A percentile compares a stretch with the other conserved stretches of the same genome.
Evolutionary conservation across 805 yeast genomes (phyloP).

Genomic region (Saccharomycopsis sp.): DNA sequence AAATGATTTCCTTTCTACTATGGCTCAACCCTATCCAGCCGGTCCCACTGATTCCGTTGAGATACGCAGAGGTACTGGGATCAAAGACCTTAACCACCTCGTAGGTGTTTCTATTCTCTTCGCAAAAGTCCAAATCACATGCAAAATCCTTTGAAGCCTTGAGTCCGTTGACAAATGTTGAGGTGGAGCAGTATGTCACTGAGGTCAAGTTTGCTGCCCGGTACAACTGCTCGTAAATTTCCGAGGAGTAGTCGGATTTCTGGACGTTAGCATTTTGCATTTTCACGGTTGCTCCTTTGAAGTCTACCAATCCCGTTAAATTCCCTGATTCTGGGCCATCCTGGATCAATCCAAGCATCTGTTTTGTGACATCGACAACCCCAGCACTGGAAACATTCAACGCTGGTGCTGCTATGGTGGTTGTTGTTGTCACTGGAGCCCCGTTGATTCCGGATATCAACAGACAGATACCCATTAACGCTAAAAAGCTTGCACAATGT

Average conservation of each 20-base stretch:
- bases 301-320: neutral
- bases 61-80: neutral
- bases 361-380: neutral
- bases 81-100: slow-evolving; percentile 11
- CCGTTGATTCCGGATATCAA: neutral
- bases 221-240: slow-evolving; percentile 17
- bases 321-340: neutral
- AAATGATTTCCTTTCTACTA: slow-evolving; percentile 34
- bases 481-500: neutral
- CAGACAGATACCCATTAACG: neutral
- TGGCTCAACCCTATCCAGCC: slow-evolving; percentile 51
- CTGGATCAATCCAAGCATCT: neutral
- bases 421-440: neutral
- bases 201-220: slow-evolving; percentile 15
- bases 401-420: neutral
- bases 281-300: neutral
- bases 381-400: neutral
- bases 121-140: slow-evolving; percentile 16
- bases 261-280: neutral
- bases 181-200: slow-evolving; percentile 14
- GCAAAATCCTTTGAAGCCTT: slow-evolving; percentile 5
- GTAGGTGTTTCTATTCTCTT: slow-evolving; percentile 7
- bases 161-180: neutral
- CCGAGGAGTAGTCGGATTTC: neutral
- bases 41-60: slow-evolving; percentile 32